These are phyloP conservation scores for Tetrahymena elliotti DNA, from an alignment of 73 alveolate species.

Conservation along the genomic window DNA sequence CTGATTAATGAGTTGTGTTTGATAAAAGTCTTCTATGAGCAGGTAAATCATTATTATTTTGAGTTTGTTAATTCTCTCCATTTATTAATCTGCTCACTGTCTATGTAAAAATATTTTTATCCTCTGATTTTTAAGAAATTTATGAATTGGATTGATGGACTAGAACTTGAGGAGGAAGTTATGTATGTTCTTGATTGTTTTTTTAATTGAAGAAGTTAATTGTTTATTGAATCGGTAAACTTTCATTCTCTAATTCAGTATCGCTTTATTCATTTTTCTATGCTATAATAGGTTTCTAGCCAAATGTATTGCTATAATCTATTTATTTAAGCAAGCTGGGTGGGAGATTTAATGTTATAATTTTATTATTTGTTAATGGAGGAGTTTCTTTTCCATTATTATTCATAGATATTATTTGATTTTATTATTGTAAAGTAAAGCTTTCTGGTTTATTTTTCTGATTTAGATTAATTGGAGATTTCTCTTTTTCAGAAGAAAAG, in stretches of 20 bases:
- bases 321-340: not conserved
- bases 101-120: not conserved
- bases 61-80: not conserved
- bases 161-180: not conserved
- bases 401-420: too few relatives aligned
- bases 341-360: not conserved
- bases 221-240: not conserved
- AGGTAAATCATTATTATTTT: not conserved
- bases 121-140: not conserved
- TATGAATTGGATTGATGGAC: not conserved
- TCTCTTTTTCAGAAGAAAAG: not conserved
- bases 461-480: not conserved
- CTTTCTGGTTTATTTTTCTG: not conserved
- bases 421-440: not conserved
- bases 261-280: not conserved
- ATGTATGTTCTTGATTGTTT: not conserved
- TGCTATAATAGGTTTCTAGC: not conserved
- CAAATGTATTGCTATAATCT: not conserved
- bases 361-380: not conserved
- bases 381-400: not conserved
- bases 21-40: not conserved
- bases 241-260: not conserved
- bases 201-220: not conserved
- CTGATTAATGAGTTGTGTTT: not conserved
- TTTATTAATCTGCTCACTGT: not conserved